Percentiles rank a stretch among this genome's conserved stretches.
These are phyloP conservation scores for Auricularia heimuer DNA, from an alignment of 768 basidiomycete species.

Conservation along the genomic window DNA sequence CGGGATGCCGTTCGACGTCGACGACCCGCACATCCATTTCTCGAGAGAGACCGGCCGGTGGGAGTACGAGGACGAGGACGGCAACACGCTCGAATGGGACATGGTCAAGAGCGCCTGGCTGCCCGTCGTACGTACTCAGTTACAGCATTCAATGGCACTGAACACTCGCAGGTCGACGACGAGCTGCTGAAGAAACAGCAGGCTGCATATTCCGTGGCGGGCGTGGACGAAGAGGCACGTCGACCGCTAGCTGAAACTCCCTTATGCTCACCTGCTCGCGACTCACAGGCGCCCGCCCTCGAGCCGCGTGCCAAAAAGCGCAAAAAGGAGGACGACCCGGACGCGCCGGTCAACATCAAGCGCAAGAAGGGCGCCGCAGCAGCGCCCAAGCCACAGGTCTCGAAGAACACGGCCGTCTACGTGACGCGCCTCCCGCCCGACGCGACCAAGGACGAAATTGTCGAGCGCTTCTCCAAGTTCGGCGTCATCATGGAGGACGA, in stretches of 20 bases:
- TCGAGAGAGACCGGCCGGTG: slow-evolving; percentile 67
- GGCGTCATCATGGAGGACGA: slow-evolving; percentile 92
- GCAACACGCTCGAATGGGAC: slow-evolving; percentile 86
- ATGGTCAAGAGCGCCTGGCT: slow-evolving; percentile 67
- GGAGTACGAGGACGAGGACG: slow-evolving; percentile 85
- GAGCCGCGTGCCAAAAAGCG: slow-evolving; percentile 72
- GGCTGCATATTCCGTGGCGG: slow-evolving; percentile 84
- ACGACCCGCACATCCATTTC: slow-evolving; percentile 75
- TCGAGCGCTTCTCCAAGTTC: slow-evolving; percentile 82
- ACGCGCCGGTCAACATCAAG: slow-evolving; percentile 64
- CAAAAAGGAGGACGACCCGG: slow-evolving; percentile 62
- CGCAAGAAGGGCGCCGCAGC: slow-evolving; percentile 51
- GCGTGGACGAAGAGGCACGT: slow-evolving; percentile 88
- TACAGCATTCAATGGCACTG: neutral
- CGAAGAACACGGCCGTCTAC: slow-evolving; percentile 90
- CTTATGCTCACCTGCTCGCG: slow-evolving; percentile 14
- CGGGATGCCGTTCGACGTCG: neutral
- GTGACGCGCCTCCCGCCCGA: slow-evolving; percentile 76
- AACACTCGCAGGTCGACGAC: slow-evolving; percentile 62
- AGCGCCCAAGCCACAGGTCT: slow-evolving; percentile 36
- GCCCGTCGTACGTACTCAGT: slow-evolving; percentile 53
- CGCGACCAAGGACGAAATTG: slow-evolving; percentile 61
- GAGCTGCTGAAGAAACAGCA: slow-evolving; percentile 83
- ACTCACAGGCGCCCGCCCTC: slow-evolving; percentile 57
- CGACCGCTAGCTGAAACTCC: slow-evolving; percentile 10